Base-by-base conservation (phyloP, 2,329 filamentous ascomycete genomes). In the Passalora sequoiae region DNA sequence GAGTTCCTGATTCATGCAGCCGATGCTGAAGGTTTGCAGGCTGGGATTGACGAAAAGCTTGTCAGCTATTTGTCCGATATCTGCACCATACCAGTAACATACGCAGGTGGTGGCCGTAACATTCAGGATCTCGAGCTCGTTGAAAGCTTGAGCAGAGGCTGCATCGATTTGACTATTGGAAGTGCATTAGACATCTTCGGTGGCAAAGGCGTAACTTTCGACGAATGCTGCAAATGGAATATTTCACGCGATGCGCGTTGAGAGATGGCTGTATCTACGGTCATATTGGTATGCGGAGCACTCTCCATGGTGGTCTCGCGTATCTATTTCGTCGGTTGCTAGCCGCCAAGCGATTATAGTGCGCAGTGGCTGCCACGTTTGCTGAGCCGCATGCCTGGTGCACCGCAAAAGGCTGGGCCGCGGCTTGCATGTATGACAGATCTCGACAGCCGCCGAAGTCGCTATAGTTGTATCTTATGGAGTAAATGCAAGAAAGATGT, bases 1-100 rank as follows among this genome's bases (percentile, higher is more conserved):
- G 92, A 98, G 66, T 97, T 98, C 61, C 77, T 98, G 41, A 92
- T 98, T 61, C 92, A 98, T 64, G 92, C 92, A 12, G 92, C 92
- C 30, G 92, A 98, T 66, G 92, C 95, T 51, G 92, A 98, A 68
- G 92, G 92, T 9, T 73, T 97, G 31, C 92, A 97, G 65, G 78
- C 80, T 59, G 92, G 92, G 35, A 86, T 98, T 51, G 92, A 98
- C 58, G 84, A 92, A 64, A 76, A 83, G 54, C 75, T 98, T 9
- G 88, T 98, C 6, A 67, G 74, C 54, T 79, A 75, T 53, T 71
- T 98, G 39, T 81, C 88, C 1, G 70, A 83, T 53, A 97, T 92
- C 89, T 95, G 88, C 63, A 81, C 73, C 28, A 91, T 95, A 55
- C 92, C 92, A 2, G 86, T 97, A 12, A 98, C 92, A 1, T 98